Evolutionary conservation across 345 rosid genomes (phyloP), one percentile per base, ranked within the genome.

Genomic region (Eucalyptus sideroxylon): DNA sequence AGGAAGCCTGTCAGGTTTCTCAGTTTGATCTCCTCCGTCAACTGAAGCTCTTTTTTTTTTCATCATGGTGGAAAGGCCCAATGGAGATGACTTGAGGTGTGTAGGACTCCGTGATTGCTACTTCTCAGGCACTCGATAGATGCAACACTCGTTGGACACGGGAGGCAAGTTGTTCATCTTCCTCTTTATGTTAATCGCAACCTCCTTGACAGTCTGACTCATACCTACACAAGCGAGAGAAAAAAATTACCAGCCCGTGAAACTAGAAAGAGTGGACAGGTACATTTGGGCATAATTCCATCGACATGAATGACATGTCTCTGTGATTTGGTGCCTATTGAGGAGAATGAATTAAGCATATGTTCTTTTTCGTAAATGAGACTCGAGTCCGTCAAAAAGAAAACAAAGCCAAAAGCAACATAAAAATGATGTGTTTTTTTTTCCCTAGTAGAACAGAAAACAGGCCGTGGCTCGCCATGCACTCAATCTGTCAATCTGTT

Each of bases 1-100:
- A 59, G 15, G 65, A 59, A 59, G 65, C 65, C 65, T 24, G 0
- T 59, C 65, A 26, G 11, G 65, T 83, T 49, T 40, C 53, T 86
- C 37, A 83, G 55, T 40, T 92, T 93, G 51, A 88, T 91, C n/a
- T 90, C 91, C n/a, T 90, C 91, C 87, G 89, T 91, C 51, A 88
- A 55, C 55, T 90, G 92, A 53, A 50, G 34, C 27, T 49, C 86
- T 49, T 85, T 67, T 82, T 86, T 49, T 85, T 67, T 82, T 89
- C 82, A 7, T 88, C 88, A 17, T 44, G 50, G 90, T 93, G 92
- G 40, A 90, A 87, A 14, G 91, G 91, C 14, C 90, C 91, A 19
- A 90, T 77, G 16, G 91, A 90, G 55, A 90, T n/a, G 23, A 88
- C 45, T 4, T 90, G 88, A n/a, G 90, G 91, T 21, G 91, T 89